Conservation (phyloP, 768 basidiomycete species). For the Cystobasidium ongulense region DNA sequence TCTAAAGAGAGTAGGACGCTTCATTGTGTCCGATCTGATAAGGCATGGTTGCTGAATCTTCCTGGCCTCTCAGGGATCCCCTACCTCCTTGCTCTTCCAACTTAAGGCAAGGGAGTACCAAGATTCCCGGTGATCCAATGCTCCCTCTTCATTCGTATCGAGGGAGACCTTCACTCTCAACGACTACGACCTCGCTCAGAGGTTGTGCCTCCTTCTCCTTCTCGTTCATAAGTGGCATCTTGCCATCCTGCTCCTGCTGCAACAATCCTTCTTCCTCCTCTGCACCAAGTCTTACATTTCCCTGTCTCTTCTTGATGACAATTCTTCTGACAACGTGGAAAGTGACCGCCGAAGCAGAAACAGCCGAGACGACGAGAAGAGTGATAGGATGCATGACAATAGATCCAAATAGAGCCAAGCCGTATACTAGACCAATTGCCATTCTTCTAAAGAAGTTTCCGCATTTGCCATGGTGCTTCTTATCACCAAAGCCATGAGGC, state of each 20-base stretch:
- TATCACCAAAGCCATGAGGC: background rate
- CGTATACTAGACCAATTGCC: conserved; percentile 13
- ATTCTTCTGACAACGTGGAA: background rate
- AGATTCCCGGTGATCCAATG: no score
- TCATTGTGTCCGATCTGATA: no score
- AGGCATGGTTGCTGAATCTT: no score
- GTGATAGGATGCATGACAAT: conserved; percentile 21
- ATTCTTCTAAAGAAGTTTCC: conserved; percentile 1
- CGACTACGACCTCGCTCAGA: background rate
- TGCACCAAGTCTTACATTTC: background rate
- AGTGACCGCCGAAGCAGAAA: background rate
- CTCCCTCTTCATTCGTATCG: no score
- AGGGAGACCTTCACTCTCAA: background rate
- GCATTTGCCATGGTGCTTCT: background rate
- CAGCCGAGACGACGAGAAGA: background rate
- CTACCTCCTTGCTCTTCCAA: no score
- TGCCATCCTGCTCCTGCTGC: background rate
- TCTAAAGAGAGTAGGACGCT: no score
- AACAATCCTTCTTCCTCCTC: background rate
- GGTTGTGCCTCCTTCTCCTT: conserved; percentile 1
- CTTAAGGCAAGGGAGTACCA: no score
- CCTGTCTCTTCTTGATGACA: background rate
- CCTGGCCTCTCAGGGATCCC: no score
- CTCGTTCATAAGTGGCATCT: background rate
- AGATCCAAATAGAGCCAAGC: conserved; percentile 6